phyloP scores from a whole-genome alignment of 2,329 filamentous ascomycete genomes.

The Xylariaceae sp. region DNA sequence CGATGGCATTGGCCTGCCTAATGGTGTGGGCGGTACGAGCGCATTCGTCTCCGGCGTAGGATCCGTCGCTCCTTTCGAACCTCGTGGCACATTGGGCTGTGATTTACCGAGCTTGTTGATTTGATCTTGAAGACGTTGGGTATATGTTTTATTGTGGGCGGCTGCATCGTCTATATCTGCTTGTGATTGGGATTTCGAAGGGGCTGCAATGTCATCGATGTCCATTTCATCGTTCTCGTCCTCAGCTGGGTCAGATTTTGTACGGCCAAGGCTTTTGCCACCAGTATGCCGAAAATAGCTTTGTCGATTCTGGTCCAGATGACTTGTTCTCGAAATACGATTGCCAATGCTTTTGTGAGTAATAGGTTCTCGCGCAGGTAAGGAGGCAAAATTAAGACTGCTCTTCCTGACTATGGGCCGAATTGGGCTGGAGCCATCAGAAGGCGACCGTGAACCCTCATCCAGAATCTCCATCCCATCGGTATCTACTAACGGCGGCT shows the following conservation, averaged over 20 bases:
- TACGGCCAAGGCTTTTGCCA: conserved; percentile 62
- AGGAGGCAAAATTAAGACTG: conserved; percentile 87
- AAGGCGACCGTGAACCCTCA: conserved; percentile 46
- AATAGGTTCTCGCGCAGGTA: conserved; percentile 85
- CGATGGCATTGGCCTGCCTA: conserved; percentile 35
- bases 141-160: conserved; percentile 81
- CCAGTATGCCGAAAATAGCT: conserved; percentile 72
- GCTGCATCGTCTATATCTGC: conserved; percentile 46
- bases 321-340: conserved; percentile 68
- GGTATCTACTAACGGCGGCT: conserved; percentile 18
- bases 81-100: conserved; percentile 42
- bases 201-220: conserved; percentile 41
- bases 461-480: conserved; percentile 28
- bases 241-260: conserved; percentile 36
- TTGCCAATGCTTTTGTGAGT: conserved; percentile 78
- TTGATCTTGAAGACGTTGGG: conserved; percentile 84
- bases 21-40: conserved; percentile 29
- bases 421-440: conserved; percentile 67
- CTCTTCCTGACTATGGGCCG: conserved; percentile 81
- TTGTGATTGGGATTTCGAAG: conserved; percentile 42
- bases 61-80: conserved; percentile 44
- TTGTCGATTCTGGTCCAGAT: conserved; percentile 65
- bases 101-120: conserved; percentile 68
- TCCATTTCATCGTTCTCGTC: conserved; percentile 41
- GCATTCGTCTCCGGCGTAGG: conserved; percentile 22